These are phyloP conservation scores for Tuber melanosporum DNA, from an alignment of 495 filamentous ascomycete species.

Conservation along the genomic window DNA sequence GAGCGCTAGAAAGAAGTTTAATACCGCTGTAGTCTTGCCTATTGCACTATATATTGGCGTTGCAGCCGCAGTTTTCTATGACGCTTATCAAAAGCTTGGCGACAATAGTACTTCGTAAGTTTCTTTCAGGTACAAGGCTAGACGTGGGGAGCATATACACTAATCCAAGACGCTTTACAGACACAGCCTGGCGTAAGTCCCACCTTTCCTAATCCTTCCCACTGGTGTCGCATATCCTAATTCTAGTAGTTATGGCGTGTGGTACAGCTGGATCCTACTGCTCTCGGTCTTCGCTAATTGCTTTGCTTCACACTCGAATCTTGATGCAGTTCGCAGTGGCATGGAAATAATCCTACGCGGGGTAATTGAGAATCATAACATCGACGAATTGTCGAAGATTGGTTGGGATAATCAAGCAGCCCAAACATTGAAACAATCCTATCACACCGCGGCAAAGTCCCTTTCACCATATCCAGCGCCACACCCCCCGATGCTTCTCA, in stretches of 20 bases:
- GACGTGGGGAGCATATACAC: constrained; percentile 13
- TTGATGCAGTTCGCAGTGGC: constrained; percentile 37
- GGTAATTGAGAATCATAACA: constrained; percentile 29
- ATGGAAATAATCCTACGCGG: constrained; percentile 32
- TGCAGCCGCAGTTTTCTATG: constrained; percentile 39
- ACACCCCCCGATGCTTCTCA: constrained; percentile 21
- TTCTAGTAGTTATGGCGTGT: constrained; percentile 33
- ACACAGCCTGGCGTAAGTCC: constrained; percentile 37
- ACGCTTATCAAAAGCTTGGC: constrained; percentile 39
- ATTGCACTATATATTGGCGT: constrained; percentile 39
- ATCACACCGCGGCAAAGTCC: constrained; percentile 16
- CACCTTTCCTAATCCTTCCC: not conserved
- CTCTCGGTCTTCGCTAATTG: constrained; percentile 41
- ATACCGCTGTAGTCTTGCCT: constrained; percentile 38
- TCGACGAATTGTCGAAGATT: constrained; percentile 13
- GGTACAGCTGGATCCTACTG: constrained; percentile 40
- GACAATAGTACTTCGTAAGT: constrained; percentile 39
- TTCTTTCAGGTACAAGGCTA: not conserved
- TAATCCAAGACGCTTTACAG: constrained; percentile 23
- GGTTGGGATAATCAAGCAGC: constrained; percentile 31
- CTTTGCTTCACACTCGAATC: constrained; percentile 37
- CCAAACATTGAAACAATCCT: constrained; percentile 17
- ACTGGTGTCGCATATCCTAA: not conserved
- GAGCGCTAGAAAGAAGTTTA: constrained; percentile 40
- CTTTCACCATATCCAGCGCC: constrained; percentile 12